A percentile compares a stretch with the other conserved stretches of the same genome.
Evolutionary conservation across 2,329 filamentous ascomycete genomes (phyloP).

Genomic region (Rhinocladiella similis): DNA sequence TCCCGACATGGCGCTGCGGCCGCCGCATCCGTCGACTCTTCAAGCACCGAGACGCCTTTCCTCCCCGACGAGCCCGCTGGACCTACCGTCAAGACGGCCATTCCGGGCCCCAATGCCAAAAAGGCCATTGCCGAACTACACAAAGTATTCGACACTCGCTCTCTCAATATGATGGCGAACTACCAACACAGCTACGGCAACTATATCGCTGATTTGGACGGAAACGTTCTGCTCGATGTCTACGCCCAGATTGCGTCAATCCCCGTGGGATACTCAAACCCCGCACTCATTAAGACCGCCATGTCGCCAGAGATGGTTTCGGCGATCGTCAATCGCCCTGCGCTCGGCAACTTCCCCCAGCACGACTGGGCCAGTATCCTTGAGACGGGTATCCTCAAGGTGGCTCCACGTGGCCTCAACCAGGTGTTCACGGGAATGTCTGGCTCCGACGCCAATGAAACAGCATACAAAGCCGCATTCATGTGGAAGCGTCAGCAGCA

Average conservation of each 20-base stretch:
- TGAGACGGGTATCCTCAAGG: slow-evolving; percentile 75
- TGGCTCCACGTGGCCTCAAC: slow-evolving; percentile 78
- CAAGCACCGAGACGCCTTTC: slow-evolving; percentile 46
- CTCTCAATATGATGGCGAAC: slow-evolving; percentile 79
- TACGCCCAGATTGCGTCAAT: slow-evolving; percentile 88
- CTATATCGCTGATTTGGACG: slow-evolving; percentile 61
- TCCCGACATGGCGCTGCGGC: slow-evolving; percentile 20
- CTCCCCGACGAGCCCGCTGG: slow-evolving; percentile 60
- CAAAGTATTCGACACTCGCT: slow-evolving; percentile 81
- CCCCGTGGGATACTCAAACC: slow-evolving; percentile 90
- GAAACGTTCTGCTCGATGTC: slow-evolving; percentile 54
- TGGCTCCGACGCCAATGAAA: slow-evolving; percentile 90
- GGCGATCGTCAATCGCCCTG: slow-evolving; percentile 79
- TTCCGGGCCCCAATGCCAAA: slow-evolving; percentile 76
- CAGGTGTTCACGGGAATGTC: slow-evolving; percentile 90
- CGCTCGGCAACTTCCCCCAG: slow-evolving; percentile 74
- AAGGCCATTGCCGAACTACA: slow-evolving; percentile 69
- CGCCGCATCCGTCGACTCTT: slow-evolving; percentile 14
- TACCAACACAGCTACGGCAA: slow-evolving; percentile 76
- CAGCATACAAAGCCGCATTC: slow-evolving; percentile 92
- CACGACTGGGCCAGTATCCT: slow-evolving; percentile 80
- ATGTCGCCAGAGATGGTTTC: slow-evolving; percentile 75
- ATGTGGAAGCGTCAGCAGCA: slow-evolving; percentile 84
- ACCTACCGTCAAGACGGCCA: slow-evolving; percentile 57
- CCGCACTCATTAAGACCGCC: slow-evolving; percentile 67